Percentiles rank a stretch among this genome's conserved stretches.
phyloP scores from a whole-genome alignment of 495 filamentous ascomycete genomes.

The Amphirosellinia nigrospora region DNA sequence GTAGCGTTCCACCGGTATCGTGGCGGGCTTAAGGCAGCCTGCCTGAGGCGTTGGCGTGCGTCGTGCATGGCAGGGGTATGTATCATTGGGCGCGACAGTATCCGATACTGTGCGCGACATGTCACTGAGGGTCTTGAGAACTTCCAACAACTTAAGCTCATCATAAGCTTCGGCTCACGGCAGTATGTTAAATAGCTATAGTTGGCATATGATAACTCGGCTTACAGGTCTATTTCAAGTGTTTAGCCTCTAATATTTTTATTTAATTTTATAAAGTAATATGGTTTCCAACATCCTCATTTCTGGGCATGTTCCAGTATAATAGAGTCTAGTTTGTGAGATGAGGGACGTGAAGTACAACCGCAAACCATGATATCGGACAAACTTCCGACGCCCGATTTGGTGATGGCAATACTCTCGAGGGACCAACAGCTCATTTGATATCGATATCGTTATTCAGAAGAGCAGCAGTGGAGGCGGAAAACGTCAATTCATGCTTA shows the following conservation, averaged over 20 bases:
- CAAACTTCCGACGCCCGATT: neutral
- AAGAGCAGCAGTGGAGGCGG: neutral
- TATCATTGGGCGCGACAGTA: slow-evolving; percentile 3
- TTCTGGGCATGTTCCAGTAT: neutral
- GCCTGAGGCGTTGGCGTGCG: slow-evolving; percentile 4
- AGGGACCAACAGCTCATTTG: neutral
- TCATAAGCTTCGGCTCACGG: slow-evolving; percentile 10
- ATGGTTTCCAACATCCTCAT: no score
- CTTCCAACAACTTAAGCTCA: neutral
- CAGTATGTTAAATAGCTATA: neutral
- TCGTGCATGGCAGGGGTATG: neutral
- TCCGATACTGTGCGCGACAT: slow-evolving; percentile 13
- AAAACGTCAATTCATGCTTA: slow-evolving; percentile 28
- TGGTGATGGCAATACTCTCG: neutral
- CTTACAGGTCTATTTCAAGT: neutral
- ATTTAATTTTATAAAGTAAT: no score
- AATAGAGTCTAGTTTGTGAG: neutral
- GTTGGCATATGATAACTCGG: slow-evolving; percentile 9
- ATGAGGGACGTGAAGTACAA: neutral
- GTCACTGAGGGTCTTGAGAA: slow-evolving; percentile 9
- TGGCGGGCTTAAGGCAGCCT: slow-evolving; percentile 17
- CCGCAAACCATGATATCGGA: neutral
- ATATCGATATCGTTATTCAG: neutral
- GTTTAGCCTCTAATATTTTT: neutral
- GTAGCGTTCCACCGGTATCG: slow-evolving; percentile 18